Conservation (phyloP, 1,284 basidiomycete species). For the Amylostereum chailletii region DNA sequence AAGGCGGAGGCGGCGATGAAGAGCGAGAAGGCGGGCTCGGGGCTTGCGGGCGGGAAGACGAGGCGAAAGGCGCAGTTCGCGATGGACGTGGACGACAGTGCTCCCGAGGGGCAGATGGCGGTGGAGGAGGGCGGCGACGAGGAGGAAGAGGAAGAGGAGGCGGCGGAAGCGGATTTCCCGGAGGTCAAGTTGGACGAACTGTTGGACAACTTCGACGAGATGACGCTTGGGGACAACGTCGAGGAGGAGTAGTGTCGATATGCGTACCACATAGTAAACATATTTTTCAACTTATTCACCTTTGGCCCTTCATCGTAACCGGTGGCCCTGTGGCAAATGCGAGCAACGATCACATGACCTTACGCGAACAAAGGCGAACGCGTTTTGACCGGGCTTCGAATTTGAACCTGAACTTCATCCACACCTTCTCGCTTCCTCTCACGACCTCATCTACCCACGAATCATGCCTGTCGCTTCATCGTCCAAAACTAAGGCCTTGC, state of each 20-base stretch:
- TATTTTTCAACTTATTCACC: not conserved
- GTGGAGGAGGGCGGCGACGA: constrained; percentile 20
- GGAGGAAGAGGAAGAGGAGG: constrained; percentile 46
- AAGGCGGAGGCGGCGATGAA: constrained; percentile 35
- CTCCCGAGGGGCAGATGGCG: constrained; percentile 19
- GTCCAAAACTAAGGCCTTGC: not conserved
- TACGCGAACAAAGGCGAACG: too few relatives aligned
- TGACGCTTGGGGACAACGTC: constrained; percentile 46
- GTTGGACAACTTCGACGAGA: constrained; percentile 86
- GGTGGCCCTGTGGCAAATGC: too few relatives aligned
- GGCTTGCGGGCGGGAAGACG: constrained; percentile 39
- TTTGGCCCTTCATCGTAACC: too few relatives aligned
- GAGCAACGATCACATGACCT: too few relatives aligned
- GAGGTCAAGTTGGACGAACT: constrained; percentile 84
- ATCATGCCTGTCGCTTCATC: not conserved
- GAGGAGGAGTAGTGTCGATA: constrained; percentile 21
- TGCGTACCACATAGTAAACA: constrained; percentile 1
- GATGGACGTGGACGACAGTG: constrained; percentile 67
- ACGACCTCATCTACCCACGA: not conserved
- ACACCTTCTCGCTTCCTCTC: not conserved
- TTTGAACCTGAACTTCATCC: not conserved
- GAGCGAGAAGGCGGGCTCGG: constrained; percentile 35
- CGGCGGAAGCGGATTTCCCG: constrained; percentile 88
- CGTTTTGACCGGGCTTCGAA: not conserved
- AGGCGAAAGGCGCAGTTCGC: constrained; percentile 43